Base-by-base conservation (phyloP, 768 basidiomycete genomes). In the Trametes sanguinea region DNA sequence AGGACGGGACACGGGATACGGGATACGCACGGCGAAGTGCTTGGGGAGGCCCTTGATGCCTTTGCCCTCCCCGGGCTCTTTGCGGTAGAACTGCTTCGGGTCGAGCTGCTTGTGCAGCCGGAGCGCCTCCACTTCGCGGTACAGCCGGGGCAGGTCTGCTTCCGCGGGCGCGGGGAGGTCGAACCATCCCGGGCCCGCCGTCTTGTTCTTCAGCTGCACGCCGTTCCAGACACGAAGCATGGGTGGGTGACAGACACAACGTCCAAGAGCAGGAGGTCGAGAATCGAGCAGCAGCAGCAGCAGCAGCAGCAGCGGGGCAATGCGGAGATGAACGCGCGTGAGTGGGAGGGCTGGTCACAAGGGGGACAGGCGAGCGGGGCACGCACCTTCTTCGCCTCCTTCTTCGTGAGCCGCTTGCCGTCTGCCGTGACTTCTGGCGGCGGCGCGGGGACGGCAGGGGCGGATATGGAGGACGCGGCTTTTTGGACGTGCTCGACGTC, bases 31-130 rank as follows among this genome's bases (percentile, higher is more conserved):
- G n/a, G 92, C 91, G 74, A 95, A 95, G 72, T 92, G 87, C 74
- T 94, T 94, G 8, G 93, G 90, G 6, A 94, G 75, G 29, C 89
- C 88, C 73, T 91, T 92, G 72, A 90, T 85, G 14, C 92, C 92
- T 68, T 89, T 89, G 9, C 89, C 85, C 74, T 95, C 91, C 4
- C 90, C 89, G 61, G 89, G 88, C 48, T 94, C 91, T 73, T 92
- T 94, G 63, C 86, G 80, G 76, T 95, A 92, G 76, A 95, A 95
- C 22, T 92, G 83, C 72, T 96, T 97, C 16, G 94, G 94, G 69
- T 97, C 95, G 17, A 97, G 82, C 60, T 93, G 89, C 71, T 94
- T 94, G 52, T 89, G 85, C 50, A 97, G 77, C 33, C 93, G 88
- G 58, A 95, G 78, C 0, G 95, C 89, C 71, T 95, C 91, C 10